Conservation (phyloP, 495 filamentous ascomycete species). For the Tuber microsphaerosporum region DNA sequence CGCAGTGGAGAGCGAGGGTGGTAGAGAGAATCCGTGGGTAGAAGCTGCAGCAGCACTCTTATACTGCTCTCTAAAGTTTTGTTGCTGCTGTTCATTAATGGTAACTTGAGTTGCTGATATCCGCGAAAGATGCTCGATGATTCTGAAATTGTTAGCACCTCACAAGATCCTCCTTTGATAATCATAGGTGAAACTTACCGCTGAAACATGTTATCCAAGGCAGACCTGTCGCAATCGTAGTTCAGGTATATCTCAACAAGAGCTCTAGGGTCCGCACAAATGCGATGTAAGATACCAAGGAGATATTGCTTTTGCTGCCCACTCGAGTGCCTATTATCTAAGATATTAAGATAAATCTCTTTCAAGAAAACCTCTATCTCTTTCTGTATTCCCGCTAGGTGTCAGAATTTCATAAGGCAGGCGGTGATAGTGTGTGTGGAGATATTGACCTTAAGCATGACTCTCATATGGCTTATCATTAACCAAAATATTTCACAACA, state of each 20-base stretch:
- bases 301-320: conserved; percentile 87
- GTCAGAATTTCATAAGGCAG: background rate
- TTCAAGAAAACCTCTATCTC: conserved; percentile 97
- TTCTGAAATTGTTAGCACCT: conserved; percentile 46
- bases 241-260: conserved; percentile 96
- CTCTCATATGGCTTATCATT: conserved; percentile 86
- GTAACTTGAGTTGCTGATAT: conserved; percentile 67
- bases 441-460: conserved; percentile 72
- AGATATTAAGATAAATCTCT: conserved; percentile 90
- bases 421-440: background rate
- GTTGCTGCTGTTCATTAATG: conserved; percentile 69
- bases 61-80: conserved; percentile 72
- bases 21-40: conserved; percentile 47
- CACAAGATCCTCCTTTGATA: background rate
- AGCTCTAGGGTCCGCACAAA: conserved; percentile 76
- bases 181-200: conserved; percentile 42
- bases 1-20: conserved; percentile 74
- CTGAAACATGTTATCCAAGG: conserved; percentile 95
- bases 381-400: conserved; percentile 52
- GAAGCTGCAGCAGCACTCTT: conserved; percentile 48
- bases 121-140: conserved; percentile 86
- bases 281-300: conserved; percentile 71
- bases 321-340: conserved; percentile 80
- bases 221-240: conserved; percentile 91
- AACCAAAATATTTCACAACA: conserved; percentile 97